Percentiles rank a stretch among this genome's conserved stretches.
These are phyloP conservation scores for Aspergillus avenaceus DNA, from an alignment of 495 filamentous ascomycete species.

Conservation along the genomic window DNA sequence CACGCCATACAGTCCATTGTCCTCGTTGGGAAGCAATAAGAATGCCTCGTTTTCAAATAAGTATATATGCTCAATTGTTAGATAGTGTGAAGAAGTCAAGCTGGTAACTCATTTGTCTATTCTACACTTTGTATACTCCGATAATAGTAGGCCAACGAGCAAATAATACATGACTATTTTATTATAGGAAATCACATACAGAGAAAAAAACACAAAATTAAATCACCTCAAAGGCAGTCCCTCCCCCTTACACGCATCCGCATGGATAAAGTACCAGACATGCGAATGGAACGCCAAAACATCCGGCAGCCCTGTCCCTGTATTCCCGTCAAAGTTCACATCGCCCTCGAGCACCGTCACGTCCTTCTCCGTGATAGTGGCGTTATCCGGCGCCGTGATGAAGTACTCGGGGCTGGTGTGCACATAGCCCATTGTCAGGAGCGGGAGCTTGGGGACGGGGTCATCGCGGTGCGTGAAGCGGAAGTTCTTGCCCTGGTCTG, in stretches of 20 bases:
- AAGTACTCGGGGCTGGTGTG: slow-evolving; percentile 66
- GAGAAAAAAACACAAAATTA: background rate
- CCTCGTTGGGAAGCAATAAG: too few relatives aligned
- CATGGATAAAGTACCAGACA: slow-evolving; percentile 41
- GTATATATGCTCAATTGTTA: too few relatives aligned
- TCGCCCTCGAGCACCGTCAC: slow-evolving; percentile 28
- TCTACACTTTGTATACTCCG: too few relatives aligned
- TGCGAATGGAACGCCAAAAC: slow-evolving; percentile 29
- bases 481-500: slow-evolving; percentile 49
- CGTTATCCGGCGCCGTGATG: slow-evolving; percentile 33
- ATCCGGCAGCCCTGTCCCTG: slow-evolving; percentile 25
- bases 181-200: too few relatives aligned
- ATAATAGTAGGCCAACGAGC: too few relatives aligned
- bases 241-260: slow-evolving; percentile 21
- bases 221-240: slow-evolving; percentile 16
- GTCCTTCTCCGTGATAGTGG: slow-evolving; percentile 29
- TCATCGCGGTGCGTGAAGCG: slow-evolving; percentile 64
- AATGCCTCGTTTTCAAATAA: too few relatives aligned
- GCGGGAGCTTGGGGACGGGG: slow-evolving; percentile 59
- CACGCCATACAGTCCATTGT: background rate
- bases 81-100: too few relatives aligned
- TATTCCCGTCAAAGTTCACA: slow-evolving; percentile 39
- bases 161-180: too few relatives aligned
- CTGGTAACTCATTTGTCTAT: too few relatives aligned
- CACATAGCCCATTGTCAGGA: slow-evolving; percentile 49